phyloP scores from a whole-genome alignment of 2,329 filamentous ascomycete species.

The Penicillium sp. region DNA sequence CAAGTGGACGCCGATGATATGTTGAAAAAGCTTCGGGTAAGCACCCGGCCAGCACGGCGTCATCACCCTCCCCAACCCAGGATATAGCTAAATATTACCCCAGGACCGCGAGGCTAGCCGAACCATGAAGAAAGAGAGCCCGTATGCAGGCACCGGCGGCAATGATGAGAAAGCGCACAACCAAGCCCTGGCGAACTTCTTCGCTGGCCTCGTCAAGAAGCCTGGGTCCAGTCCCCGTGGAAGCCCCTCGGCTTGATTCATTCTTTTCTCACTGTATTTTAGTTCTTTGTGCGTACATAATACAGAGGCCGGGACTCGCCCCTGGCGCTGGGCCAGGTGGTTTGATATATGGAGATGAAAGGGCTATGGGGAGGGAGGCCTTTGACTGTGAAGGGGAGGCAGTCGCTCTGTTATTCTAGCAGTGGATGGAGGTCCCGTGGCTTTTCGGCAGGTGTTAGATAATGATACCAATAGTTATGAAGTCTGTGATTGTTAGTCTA shows the following conservation, averaged over 20 bases:
- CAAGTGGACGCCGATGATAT: constrained; percentile 94
- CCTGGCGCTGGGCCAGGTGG: constrained; percentile 3
- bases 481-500: constrained; percentile 10
- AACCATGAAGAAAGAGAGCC: constrained; percentile 33
- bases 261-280: constrained; percentile 22
- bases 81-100: constrained; percentile 5
- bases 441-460: constrained; percentile 25
- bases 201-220: constrained; percentile 58
- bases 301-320: constrained; percentile 8
- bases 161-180: constrained; percentile 52
- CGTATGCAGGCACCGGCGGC: constrained; percentile 29
- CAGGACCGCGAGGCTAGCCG: constrained; percentile 46
- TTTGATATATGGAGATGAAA: constrained; percentile 11
- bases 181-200: constrained; percentile 59
- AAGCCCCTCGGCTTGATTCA: constrained; percentile 31
- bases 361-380: neutral
- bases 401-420: constrained; percentile 11
- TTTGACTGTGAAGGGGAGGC: neutral
- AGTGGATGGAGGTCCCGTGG: constrained; percentile 18
- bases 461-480: constrained; percentile 27
- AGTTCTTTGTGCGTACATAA: constrained; percentile 24
- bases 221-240: constrained; percentile 37
- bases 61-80: neutral
- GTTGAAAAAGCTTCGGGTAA: constrained; percentile 79
- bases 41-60: constrained; percentile 16